Base-by-base conservation (phyloP, 176 grass and related monocot species). In the Musa schizocarpa region DNA sequence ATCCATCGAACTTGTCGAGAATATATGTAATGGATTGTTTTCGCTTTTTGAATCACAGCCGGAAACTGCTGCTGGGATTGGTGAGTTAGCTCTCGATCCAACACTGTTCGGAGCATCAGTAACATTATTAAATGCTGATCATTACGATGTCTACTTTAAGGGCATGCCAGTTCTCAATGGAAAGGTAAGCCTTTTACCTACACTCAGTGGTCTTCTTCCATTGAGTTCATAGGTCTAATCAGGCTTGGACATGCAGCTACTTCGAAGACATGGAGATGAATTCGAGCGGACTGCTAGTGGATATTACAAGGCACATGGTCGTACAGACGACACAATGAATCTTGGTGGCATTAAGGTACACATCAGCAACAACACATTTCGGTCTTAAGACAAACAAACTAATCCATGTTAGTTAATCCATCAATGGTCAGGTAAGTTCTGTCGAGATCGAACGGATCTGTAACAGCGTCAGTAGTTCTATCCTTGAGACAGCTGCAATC, bases 261-360 rank as follows among this genome's bases (percentile, higher is more conserved):
- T 99, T 29, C 81, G 95, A 68, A 94, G 95, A 81, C 95, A 99
- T 81, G 95, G 95, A 25, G 90, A 99, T 82, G 86, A 91, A 82
- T 99, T 99, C 86, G 88, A 93, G 63, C 80, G 74, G 20, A 94
- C 84, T 57, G 22, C 67, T 11, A 86, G 88, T 19, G 84, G 86
- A 70, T 99, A 91, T 58, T 99, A 99, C 19, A 85, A 86, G 77
- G 86, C 90, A 52, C 88, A 99, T 74, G 95, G 95, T 8, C 95
- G 90, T 24, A 86, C 88, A 80, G 95, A 99, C 85, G 95, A 99
- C 63, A 92, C 90, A 19, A 99, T 99, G 88, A 99, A 99, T 77
- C 95, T 99, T 74, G 90, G 95, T 74, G 90, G 95, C 11, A 99
- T 99, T 78, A 99, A 99, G 90, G 90, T 99, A 85, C 10, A 24